Conservation (phyloP, 1,284 basidiomycete genomes). For the Thelephora terrestris region DNA sequence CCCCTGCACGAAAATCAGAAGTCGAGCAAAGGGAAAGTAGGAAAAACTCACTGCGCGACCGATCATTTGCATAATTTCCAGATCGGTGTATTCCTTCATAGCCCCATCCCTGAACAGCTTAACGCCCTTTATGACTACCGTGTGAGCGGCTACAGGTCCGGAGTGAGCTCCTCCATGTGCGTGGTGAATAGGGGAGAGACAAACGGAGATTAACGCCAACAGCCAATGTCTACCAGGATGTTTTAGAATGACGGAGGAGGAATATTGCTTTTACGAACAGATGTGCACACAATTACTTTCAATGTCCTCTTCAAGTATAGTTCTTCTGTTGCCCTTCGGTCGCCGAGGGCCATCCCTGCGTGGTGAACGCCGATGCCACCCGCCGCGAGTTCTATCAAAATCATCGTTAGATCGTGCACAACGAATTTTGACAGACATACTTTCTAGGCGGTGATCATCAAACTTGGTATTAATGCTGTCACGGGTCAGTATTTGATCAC, state of each 20-base stretch:
- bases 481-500: neutral
- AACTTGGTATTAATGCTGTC: slow-evolving; percentile 26
- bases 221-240: slow-evolving; percentile 57
- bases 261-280: slow-evolving; percentile 33
- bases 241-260: neutral
- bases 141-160: slow-evolving; percentile 51
- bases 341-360: slow-evolving; percentile 68
- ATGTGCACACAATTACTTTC: slow-evolving; percentile 64
- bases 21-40: neutral
- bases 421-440: slow-evolving; percentile 25
- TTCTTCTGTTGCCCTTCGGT: slow-evolving; percentile 62
- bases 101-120: slow-evolving; percentile 57
- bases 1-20: slow-evolving; percentile 39
- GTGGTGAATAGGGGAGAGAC: slow-evolving; percentile 15
- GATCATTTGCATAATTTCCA: slow-evolving; percentile 82
- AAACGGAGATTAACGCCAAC: slow-evolving; percentile 83
- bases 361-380: slow-evolving; percentile 80
- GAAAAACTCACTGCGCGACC: slow-evolving; percentile 57
- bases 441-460: slow-evolving; percentile 49
- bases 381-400: slow-evolving; percentile 40
- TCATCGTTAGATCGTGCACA: neutral
- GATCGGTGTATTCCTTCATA: slow-evolving; percentile 67
- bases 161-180: no score
- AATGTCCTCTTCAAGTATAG: slow-evolving; percentile 58
- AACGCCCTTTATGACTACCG: slow-evolving; percentile 77